These are phyloP conservation scores for Cladosporium oxysporum DNA, from an alignment of 2,329 filamentous ascomycete species.

Conservation along the genomic window DNA sequence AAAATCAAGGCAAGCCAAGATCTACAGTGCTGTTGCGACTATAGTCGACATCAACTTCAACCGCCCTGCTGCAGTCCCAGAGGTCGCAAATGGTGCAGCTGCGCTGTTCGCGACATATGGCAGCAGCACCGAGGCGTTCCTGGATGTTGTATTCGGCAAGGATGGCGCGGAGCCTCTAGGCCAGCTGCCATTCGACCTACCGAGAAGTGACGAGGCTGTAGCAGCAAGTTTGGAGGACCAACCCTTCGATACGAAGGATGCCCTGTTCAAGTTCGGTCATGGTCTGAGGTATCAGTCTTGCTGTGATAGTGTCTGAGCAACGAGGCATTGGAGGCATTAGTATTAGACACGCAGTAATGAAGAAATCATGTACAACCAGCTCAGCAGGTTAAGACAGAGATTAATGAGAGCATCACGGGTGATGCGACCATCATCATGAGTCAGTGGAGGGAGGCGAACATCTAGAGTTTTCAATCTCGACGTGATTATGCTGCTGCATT, in stretches of 20 bases:
- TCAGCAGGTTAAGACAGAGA: background rate
- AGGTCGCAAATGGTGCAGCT: conserved; percentile 42
- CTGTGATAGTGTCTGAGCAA: background rate
- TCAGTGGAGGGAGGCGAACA: background rate
- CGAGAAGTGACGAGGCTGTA: conserved; percentile 48
- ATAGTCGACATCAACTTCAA: conserved; percentile 50
- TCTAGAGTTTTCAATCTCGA: background rate
- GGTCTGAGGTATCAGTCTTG: conserved; percentile 36
- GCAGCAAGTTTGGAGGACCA: conserved; percentile 39
- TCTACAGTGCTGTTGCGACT: conserved; percentile 43
- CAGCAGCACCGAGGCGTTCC: conserved; percentile 44
- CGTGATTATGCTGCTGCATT: background rate
- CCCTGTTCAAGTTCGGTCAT: conserved; percentile 39
- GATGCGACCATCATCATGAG: background rate
- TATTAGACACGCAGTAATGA: no score
- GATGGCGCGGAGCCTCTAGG: conserved; percentile 43
- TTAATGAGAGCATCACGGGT: background rate
- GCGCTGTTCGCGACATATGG: conserved; percentile 47
- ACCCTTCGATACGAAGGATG: conserved; percentile 42
- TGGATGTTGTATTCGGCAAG: conserved; percentile 47
- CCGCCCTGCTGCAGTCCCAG: conserved; percentile 47
- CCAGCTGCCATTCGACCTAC: conserved; percentile 51
- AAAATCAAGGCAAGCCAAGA: conserved; percentile 40
- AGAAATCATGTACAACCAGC: background rate
- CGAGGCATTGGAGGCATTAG: background rate